A percentile compares a stretch with the other conserved stretches of the same genome.
phyloP scores from a whole-genome alignment of 768 basidiomycete species.

The Piloderma croceum region DNA sequence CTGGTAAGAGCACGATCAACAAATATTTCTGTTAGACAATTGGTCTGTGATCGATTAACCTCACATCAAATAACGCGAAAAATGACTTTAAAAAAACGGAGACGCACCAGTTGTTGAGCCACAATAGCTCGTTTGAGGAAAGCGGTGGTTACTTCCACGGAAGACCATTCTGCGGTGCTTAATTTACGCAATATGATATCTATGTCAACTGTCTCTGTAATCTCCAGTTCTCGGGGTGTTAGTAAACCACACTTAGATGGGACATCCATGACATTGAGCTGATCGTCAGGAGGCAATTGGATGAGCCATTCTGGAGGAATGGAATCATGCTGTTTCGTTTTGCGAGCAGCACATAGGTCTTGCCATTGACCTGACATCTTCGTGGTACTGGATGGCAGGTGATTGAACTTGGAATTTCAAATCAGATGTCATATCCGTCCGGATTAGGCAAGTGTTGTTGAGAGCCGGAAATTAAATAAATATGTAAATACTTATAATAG shows the following conservation, averaged over 20 bases:
- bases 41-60: conserved; percentile 26
- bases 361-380: not conserved
- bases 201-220: conserved; percentile 37
- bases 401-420: too few relatives aligned
- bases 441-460: too few relatives aligned
- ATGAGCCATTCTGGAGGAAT: not conserved
- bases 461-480: too few relatives aligned
- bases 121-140: conserved; percentile 75
- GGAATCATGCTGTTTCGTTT: not conserved
- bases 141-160: conserved; percentile 64
- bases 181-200: conserved; percentile 48
- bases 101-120: conserved; percentile 68
- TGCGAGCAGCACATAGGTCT: not conserved
- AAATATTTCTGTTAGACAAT: conserved; percentile 56
- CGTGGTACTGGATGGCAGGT: not conserved
- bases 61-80: not conserved
- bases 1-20: conserved; percentile 43
- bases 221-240: conserved; percentile 48
- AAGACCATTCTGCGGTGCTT: conserved; percentile 48
- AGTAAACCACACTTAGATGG: conserved; percentile 57
- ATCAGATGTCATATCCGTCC: too few relatives aligned
- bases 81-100: not conserved
- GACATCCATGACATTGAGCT: conserved; percentile 43
- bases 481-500: too few relatives aligned
- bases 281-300: not conserved